phyloP scores from a whole-genome alignment of 306 rosid species.

The Castanea mollissima region DNA sequence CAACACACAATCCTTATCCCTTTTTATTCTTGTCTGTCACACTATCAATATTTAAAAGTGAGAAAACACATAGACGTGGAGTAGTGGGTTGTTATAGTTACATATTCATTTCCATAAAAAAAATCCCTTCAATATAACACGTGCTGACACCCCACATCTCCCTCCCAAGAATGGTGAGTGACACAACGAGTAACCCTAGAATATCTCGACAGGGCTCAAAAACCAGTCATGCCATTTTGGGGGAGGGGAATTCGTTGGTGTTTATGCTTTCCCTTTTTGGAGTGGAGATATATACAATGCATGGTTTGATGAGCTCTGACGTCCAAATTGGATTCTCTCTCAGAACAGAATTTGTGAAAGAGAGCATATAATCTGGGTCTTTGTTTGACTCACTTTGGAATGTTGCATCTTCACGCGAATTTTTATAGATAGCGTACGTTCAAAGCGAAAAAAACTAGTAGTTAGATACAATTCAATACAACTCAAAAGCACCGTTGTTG shows the following conservation, averaged over 20 bases:
- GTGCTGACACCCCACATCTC: constrained; percentile 47
- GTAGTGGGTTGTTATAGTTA: neutral
- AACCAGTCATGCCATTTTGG: neutral
- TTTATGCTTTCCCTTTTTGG: constrained; percentile 44
- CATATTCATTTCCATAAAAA: neutral
- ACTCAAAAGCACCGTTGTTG: no score
- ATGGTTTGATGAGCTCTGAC: constrained; percentile 18
- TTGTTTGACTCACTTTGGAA: neutral
- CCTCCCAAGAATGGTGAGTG: constrained; percentile 25
- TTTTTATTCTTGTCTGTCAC: neutral
- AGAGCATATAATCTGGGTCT: neutral
- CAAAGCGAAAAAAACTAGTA: neutral
- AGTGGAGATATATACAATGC: constrained; percentile 1
- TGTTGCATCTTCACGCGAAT: neutral
- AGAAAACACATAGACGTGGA: neutral
- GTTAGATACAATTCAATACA: no score
- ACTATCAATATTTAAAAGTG: neutral
- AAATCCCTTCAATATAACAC: constrained; percentile 23
- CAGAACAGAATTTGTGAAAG: neutral
- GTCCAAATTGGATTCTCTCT: constrained; percentile 12
- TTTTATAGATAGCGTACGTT: neutral
- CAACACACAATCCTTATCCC: constrained; percentile 44
- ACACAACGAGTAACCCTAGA: constrained; percentile 20
- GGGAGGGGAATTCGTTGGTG: neutral
- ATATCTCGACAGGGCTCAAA: constrained; percentile 16